Conservation (phyloP, 2,329 filamentous ascomycete species). For the Alternaria rosae region DNA sequence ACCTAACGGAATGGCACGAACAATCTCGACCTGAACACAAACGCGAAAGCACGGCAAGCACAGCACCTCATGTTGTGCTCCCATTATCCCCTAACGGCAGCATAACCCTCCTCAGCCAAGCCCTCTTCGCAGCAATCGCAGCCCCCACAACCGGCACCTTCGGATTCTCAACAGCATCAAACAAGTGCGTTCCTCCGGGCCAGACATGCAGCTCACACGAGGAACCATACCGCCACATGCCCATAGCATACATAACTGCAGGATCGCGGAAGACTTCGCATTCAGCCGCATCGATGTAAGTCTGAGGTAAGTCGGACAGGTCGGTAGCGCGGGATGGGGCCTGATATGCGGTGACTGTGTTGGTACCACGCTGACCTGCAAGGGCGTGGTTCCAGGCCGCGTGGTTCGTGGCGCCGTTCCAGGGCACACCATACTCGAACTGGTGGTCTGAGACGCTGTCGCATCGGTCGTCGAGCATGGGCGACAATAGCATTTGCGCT, state of each 20-base stretch:
- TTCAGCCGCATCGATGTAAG: slow-evolving; percentile 28
- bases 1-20: too few species aligned
- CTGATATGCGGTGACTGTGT: slow-evolving; percentile 21
- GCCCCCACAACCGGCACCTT: slow-evolving; percentile 9
- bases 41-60: too few species aligned
- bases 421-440: slow-evolving; percentile 24
- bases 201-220: slow-evolving; percentile 30
- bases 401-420: slow-evolving; percentile 11
- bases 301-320: slow-evolving; percentile 21
- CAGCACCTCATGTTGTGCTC: neutral
- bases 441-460: slow-evolving; percentile 24
- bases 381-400: slow-evolving; percentile 21
- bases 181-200: slow-evolving; percentile 22
- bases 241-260: slow-evolving; percentile 20
- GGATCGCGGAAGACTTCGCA: slow-evolving; percentile 31
- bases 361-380: slow-evolving; percentile 10
- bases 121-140: slow-evolving; percentile 8
- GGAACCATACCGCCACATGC: slow-evolving; percentile 27
- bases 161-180: slow-evolving; percentile 22
- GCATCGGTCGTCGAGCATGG: slow-evolving; percentile 23
- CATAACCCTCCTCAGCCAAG: slow-evolving; percentile 4
- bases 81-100: neutral
- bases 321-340: slow-evolving; percentile 18
- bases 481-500: slow-evolving; percentile 21
- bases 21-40: too few species aligned